Evolutionary conservation across 2,329 filamentous ascomycete genomes (phyloP).

Genomic region (Zasmidium citrigriseum): DNA sequence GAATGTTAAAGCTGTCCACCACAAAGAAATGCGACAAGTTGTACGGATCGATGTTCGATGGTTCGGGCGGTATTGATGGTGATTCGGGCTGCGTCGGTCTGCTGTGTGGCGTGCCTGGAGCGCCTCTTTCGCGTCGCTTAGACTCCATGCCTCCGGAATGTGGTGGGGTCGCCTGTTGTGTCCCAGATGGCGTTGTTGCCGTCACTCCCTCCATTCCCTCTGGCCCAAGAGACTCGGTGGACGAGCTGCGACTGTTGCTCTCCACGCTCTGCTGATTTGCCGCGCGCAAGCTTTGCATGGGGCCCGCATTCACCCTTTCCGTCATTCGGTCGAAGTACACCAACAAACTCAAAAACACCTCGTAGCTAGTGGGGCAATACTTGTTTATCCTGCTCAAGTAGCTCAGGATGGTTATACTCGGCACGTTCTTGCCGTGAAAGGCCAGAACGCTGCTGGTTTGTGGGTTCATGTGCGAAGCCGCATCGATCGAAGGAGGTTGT

Average conservation of each 20-base stretch:
- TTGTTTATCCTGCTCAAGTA: slow-evolving; percentile 96
- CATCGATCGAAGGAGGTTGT: slow-evolving; percentile 63
- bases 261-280: slow-evolving; percentile 52
- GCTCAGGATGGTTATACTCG: slow-evolving; percentile 93
- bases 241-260: slow-evolving; percentile 23
- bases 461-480: slow-evolving; percentile 59
- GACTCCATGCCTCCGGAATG: slow-evolving; percentile 49
- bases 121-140: slow-evolving; percentile 27
- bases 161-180: slow-evolving; percentile 51
- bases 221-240: slow-evolving; percentile 28
- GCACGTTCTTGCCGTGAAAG: slow-evolving; percentile 97
- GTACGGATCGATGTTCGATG: slow-evolving; percentile 47
- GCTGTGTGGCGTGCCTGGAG: slow-evolving; percentile 41
- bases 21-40: slow-evolving; percentile 77
- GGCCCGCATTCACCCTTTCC: slow-evolving; percentile 83
- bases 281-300: slow-evolving; percentile 64
- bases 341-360: slow-evolving; percentile 91
- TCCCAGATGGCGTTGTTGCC: slow-evolving; percentile 30
- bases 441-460: slow-evolving; percentile 78
- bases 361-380: slow-evolving; percentile 97
- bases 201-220: slow-evolving; percentile 34
- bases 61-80: slow-evolving; percentile 36
- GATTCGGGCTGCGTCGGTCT: slow-evolving; percentile 33
- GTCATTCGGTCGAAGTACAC: slow-evolving; percentile 99
- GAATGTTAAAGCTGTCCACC: slow-evolving; percentile 98